Conservation (phyloP, 192 early-diverging fungal species). For the Rhizophagus clarus region DNA sequence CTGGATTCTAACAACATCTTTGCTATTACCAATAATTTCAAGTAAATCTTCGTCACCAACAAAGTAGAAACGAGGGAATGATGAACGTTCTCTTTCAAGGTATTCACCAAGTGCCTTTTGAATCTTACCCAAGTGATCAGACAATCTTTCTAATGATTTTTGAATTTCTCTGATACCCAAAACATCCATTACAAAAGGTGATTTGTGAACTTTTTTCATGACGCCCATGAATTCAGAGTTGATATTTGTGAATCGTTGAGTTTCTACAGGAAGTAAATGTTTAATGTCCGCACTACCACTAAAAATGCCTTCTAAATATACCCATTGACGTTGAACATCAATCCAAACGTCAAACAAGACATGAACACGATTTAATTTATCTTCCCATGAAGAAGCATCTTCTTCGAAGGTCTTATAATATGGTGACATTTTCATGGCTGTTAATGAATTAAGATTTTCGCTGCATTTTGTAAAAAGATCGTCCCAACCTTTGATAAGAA, state of each 20-base stretch:
- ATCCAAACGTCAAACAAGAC: slow-evolving; percentile 99
- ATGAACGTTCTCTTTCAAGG: slow-evolving; percentile 92
- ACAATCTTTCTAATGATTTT: slow-evolving; percentile 92
- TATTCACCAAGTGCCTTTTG: slow-evolving; percentile 99
- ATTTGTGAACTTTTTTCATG: slow-evolving; percentile 99
- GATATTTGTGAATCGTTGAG: slow-evolving; percentile 94
- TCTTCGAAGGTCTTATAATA: slow-evolving; percentile 99
- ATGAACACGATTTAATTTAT: slow-evolving; percentile 94
- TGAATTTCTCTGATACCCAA: slow-evolving; percentile 91
- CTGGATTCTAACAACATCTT: slow-evolving; percentile 93
- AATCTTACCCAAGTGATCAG: slow-evolving; percentile 92
- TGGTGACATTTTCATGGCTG: slow-evolving; percentile 96
- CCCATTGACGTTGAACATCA: slow-evolving; percentile 99
- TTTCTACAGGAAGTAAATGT: slow-evolving; percentile 94
- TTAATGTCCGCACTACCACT: slow-evolving; percentile 96
- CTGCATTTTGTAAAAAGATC: slow-evolving; percentile 95
- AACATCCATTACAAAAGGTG: slow-evolving; percentile 94
- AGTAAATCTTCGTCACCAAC: slow-evolving; percentile 99
- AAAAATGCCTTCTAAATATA: slow-evolving; percentile 99
- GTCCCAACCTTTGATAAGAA: slow-evolving; percentile 97
- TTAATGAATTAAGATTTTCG: slow-evolving; percentile 93
- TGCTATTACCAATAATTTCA: slow-evolving; percentile 99
- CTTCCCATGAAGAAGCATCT: slow-evolving; percentile 93
- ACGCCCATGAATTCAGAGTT: slow-evolving; percentile 97
- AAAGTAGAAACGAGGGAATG: slow-evolving; percentile 99